Conservation (phyloP, 2,329 filamentous ascomycete species). For the Calonectria henricotiae region DNA sequence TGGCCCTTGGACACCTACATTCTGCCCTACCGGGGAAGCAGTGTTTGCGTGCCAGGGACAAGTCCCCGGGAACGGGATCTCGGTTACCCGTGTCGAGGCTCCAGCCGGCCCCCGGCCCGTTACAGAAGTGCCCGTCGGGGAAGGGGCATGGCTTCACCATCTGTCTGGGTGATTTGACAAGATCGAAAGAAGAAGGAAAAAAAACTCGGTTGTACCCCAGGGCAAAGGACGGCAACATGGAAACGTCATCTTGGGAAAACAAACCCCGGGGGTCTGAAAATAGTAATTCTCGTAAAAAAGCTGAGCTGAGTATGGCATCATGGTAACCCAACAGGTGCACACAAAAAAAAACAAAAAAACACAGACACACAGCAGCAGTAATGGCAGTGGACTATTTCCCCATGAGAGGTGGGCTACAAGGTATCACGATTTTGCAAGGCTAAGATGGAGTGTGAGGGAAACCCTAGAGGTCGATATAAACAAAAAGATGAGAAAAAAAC, state of each 20-base stretch:
- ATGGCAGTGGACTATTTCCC: neutral
- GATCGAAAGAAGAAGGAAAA: neutral
- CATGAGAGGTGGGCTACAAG: neutral
- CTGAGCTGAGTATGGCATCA: slow-evolving; percentile 2
- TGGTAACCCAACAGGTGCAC: neutral
- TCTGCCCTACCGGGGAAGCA: slow-evolving; percentile 36
- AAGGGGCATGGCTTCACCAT: slow-evolving; percentile 1
- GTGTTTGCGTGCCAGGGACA: slow-evolving; percentile 39
- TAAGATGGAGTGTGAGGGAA: neutral
- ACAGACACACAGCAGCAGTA: neutral
- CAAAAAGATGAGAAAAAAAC: neutral
- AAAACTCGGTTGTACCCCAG: slow-evolving; percentile 3
- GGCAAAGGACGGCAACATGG: neutral
- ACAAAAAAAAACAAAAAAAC: neutral
- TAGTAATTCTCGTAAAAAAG: slow-evolving; percentile 32
- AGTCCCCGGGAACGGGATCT: slow-evolving; percentile 39
- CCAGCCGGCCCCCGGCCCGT: slow-evolving; percentile 12
- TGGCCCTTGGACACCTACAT: slow-evolving; percentile 17
- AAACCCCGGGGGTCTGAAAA: slow-evolving; percentile 43
- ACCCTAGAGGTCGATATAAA: neutral
- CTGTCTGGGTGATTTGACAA: neutral
- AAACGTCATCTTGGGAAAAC: slow-evolving; percentile 36
- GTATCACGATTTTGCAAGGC: slow-evolving; percentile 7
- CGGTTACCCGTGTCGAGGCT: slow-evolving; percentile 43
- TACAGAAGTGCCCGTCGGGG: slow-evolving; percentile 3